A percentile compares a stretch with the other conserved stretches of the same genome.
These are phyloP conservation scores for Pichia phayaonensis DNA, from an alignment of 805 yeast species.

Conservation along the genomic window DNA sequence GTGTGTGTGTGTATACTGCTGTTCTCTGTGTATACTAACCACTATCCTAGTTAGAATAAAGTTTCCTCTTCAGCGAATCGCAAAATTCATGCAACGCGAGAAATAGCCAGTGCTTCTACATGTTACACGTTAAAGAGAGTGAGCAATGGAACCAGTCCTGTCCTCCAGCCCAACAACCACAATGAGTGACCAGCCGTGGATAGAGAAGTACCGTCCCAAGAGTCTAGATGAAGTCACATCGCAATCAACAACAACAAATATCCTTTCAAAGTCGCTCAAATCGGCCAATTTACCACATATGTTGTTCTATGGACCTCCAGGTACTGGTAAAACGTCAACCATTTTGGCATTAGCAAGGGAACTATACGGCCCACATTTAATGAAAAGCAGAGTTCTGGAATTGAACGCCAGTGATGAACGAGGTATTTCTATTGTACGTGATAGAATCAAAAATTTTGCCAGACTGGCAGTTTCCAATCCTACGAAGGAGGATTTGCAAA, in stretches of 20 bases:
- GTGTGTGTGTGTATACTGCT: neutral
- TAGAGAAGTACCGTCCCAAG: constrained; percentile 89
- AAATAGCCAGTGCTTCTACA: neutral
- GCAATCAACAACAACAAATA: constrained; percentile 82
- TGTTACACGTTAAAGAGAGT: neutral
- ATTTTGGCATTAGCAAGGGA: constrained; percentile 76
- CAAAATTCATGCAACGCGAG: neutral
- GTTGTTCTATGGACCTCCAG: constrained; percentile 91
- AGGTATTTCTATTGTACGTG: constrained; percentile 82
- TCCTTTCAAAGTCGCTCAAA: constrained; percentile 67
- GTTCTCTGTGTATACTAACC: too few species aligned
- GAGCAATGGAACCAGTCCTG: neutral
- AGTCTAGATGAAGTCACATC: constrained; percentile 82
- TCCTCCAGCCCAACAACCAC: neutral
- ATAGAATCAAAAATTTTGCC: constrained; percentile 81
- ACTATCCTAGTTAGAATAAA: too few species aligned
- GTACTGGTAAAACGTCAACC: constrained; percentile 89
- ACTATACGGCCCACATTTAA: constrained; percentile 64
- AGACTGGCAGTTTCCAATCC: constrained; percentile 80
- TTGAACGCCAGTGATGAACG: constrained; percentile 88
- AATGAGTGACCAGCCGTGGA: constrained; percentile 60
- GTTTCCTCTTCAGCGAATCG: too few species aligned
- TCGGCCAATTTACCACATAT: constrained; percentile 86
- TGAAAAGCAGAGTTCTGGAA: constrained; percentile 67
- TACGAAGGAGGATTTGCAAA: constrained; percentile 51